Percentiles rank a stretch among this genome's conserved stretches.
These are phyloP conservation scores for Nicotiana rustica DNA, from an alignment of 305 asterid genomes.

Conservation along the genomic window DNA sequence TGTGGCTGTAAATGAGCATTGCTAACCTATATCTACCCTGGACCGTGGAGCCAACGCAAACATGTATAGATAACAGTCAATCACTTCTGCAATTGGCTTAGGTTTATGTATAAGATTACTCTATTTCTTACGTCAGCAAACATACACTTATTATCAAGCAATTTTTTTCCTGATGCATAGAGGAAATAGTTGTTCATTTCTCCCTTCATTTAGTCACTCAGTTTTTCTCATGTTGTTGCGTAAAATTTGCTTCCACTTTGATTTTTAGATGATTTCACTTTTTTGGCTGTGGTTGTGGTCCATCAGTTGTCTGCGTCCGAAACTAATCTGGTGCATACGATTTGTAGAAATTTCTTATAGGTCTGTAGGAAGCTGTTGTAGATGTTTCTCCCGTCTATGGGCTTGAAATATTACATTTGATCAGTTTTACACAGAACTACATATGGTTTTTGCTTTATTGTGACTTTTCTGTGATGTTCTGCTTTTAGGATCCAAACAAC, in stretches of 20 bases:
- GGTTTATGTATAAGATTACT: neutral
- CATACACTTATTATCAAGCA: neutral
- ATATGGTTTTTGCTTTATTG: no score
- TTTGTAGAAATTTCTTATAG: neutral
- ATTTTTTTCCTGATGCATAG: neutral
- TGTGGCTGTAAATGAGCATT: neutral
- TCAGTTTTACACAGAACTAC: conserved; percentile 17
- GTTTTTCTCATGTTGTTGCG: neutral
- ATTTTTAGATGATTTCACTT: neutral
- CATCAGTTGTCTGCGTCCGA: neutral
- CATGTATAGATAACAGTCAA: neutral
- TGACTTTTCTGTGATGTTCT: conserved; percentile 32
- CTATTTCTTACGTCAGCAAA: neutral
- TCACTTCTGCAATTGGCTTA: neutral
- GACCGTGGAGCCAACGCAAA: neutral
- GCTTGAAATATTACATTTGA: neutral
- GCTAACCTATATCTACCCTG: neutral
- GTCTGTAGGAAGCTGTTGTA: neutral
- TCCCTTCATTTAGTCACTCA: conserved; percentile 20
- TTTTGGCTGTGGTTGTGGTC: conserved; percentile 11
- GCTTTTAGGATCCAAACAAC: conserved; percentile 75
- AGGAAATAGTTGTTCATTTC: conserved; percentile 3
- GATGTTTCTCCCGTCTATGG: neutral
- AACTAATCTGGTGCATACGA: neutral
- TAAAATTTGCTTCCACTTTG: neutral